Base-by-base conservation (phyloP, 805 yeast genomes). In the Pichia manshurica region DNA sequence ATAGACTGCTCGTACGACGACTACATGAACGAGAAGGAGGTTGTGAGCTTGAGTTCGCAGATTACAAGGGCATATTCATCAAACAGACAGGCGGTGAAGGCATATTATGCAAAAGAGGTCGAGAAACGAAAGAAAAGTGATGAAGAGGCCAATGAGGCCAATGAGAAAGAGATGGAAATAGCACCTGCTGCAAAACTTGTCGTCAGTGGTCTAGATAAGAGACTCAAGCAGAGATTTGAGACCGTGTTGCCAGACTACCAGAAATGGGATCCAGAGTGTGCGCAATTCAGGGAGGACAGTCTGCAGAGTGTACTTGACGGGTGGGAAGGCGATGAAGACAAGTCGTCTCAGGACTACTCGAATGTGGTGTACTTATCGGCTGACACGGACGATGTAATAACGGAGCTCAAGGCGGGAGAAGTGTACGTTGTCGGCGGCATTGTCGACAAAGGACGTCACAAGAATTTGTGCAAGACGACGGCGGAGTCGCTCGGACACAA, bases 401-500 rank as follows among this genome's bases (percentile, higher is more conserved):
- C 75, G 10, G 77, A 71, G 22, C 69, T 91, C 46, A 80, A 82
- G 51, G 78, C 80, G 5, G 86, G 83, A 3, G 71, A 74, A 61
- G 86, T 95, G 0, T 91, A 91, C 56, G 79, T 91, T 38, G 81
- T 91, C 43, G 99, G 99, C 9, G 99, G 98, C 0, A 91, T 91
- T 48, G 98, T 91, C 3, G 99, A 91, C 64, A 91, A 91, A 64
- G 95, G 95, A 50, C 77, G 98, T 56, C 83, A 89, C 68, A 87
- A 87, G 65, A 72, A 74, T 53, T 65, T 91, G 31, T 91, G 99
- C 63, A 73, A 78, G 42, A 75, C 84, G 53, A 93, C 90, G 64
- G 98, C 98, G 0, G 74, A 81, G 54, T 68, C 72, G 49, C 66
- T 86, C 55, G 88, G 90, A 0, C 31, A 46, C 10, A 28, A 28